Conservation (phyloP, 495 filamentous ascomycete species). For the Penicillium riverlandense region DNA sequence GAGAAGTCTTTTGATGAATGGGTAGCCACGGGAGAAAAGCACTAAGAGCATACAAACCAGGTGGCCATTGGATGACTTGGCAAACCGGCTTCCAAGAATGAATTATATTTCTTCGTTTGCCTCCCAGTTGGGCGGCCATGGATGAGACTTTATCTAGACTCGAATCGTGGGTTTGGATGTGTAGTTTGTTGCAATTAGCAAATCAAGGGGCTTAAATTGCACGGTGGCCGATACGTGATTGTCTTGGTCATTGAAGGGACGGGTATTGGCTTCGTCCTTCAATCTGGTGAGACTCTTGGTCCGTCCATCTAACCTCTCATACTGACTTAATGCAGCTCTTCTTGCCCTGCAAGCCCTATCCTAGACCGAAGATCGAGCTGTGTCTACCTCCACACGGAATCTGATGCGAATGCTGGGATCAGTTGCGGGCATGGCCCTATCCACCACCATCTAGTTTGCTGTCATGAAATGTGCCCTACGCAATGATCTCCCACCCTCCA, state of each 20-base stretch:
- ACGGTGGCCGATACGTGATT: slow-evolving; percentile 39
- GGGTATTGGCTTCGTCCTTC: slow-evolving; percentile 48
- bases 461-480: slow-evolving; percentile 34
- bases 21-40: no score
- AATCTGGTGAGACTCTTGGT: slow-evolving; percentile 27
- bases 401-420: slow-evolving; percentile 50
- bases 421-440: slow-evolving; percentile 47
- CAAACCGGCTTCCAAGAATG: no score
- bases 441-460: slow-evolving; percentile 42
- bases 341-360: slow-evolving; percentile 55
- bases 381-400: slow-evolving; percentile 51
- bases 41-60: no score
- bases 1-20: no score
- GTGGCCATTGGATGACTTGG: no score
- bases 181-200: no score
- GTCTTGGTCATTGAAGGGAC: slow-evolving; percentile 43
- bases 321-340: slow-evolving; percentile 15
- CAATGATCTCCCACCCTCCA: neutral
- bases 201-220: no score
- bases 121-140: no score
- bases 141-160: no score
- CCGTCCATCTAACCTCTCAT: neutral
- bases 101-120: no score
- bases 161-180: no score
- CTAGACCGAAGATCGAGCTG: slow-evolving; percentile 44